phyloP scores from a whole-genome alignment of 805 yeast species.

The Candida ficus region DNA sequence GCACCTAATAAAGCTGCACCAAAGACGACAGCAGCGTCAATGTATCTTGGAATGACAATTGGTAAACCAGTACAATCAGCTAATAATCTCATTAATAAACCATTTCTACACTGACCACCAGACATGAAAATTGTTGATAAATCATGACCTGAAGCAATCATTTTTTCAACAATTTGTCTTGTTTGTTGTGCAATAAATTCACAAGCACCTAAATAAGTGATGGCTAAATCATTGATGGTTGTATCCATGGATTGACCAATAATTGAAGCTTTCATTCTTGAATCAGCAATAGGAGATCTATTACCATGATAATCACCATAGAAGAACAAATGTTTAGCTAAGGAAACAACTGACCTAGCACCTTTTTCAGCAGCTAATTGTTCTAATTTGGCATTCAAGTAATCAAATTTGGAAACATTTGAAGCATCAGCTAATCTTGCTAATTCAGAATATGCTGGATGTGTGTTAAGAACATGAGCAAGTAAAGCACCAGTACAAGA shows the following conservation, averaged over 20 bases:
- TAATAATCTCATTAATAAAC: constrained; percentile 78
- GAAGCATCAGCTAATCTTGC: constrained; percentile 62
- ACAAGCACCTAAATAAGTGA: constrained; percentile 87
- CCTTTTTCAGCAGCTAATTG: constrained; percentile 49
- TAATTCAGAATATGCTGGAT: constrained; percentile 80
- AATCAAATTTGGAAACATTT: constrained; percentile 73
- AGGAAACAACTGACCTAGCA: constrained; percentile 67
- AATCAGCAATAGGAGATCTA: constrained; percentile 96
- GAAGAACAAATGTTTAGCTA: constrained; percentile 82
- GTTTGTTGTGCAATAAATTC: constrained; percentile 98
- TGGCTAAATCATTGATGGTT: constrained; percentile 77
- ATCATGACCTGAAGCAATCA: constrained; percentile 75
- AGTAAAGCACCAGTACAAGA: constrained; percentile 93
- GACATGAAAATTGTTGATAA: constrained; percentile 78
- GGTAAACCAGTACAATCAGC: constrained; percentile 94
- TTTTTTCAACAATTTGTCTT: constrained; percentile 84
- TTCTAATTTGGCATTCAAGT: constrained; percentile 71
- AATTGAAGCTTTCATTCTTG: constrained; percentile 85
- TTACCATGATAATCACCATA: constrained; percentile 97
- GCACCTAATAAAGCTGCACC: constrained; percentile 96
- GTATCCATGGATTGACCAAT: constrained; percentile 92
- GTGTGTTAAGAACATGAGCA: constrained; percentile 81
- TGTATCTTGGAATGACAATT: constrained; percentile 86
- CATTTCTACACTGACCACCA: constrained; percentile 96
- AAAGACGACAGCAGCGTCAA: constrained; percentile 95